Base-by-base conservation (phyloP, 306 rosid genomes). In the Prunus salicina region DNA sequence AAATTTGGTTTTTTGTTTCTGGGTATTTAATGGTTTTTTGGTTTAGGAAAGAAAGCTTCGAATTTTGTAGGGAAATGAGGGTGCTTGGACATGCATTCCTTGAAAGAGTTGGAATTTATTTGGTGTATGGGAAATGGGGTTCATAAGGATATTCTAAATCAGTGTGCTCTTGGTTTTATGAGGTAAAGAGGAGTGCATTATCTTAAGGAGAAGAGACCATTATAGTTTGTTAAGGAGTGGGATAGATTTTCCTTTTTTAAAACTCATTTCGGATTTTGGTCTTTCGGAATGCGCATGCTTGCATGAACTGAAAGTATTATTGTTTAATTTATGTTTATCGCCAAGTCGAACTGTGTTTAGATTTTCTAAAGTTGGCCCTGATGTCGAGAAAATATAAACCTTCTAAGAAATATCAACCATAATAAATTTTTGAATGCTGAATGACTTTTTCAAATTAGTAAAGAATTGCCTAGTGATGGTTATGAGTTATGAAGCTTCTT, bases 61-160 rank as follows among this genome's bases (percentile, higher is more conserved):
- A 43, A 57, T 14, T 41, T 72, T 27, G 9, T 43, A 38, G 28
- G 1, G 55, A 56, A 71, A 34, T 55, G 75, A 32, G 24, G 52
- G 52, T 41, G 71, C 16, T 38, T 38, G 20, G 9, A 52, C 53
- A 30, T 71, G 64, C 75, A 52, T 28, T 69, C 64, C 64, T 32
- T n/a, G 27, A 30, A 52, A 12, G 64, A 27, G 49, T 74, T 74
- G 46, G 63, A 8, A 62, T 63, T 63, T 69, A 61, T 50, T 74
- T 77, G 47, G 28, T 71, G 60, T 64, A 69, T 60, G 51, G 69
- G 50, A 72, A 76, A 53, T 70, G 72, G 56, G 45, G 57, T 68
- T 73, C 30, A n/a, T 64, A n/a, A 83, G 47, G 80, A 68, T 52
- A 51, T 53, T 49, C 9, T 51, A 13, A 8, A 58, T 66, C n/a